Base-by-base conservation (phyloP, 345 rosid species). In the Adansonia digitata region DNA sequence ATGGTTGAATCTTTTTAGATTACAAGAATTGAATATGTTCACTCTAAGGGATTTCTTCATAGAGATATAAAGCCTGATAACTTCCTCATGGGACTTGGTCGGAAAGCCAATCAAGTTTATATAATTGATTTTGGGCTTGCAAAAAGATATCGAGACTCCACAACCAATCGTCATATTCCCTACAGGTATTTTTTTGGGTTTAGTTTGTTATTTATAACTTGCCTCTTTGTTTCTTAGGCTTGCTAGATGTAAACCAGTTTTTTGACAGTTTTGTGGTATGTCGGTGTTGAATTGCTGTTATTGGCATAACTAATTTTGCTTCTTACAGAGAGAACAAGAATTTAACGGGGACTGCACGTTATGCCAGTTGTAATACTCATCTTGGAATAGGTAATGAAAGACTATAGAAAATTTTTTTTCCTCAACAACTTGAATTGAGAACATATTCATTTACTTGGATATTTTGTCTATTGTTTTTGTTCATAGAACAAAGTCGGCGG, bases 361-460 rank as follows among this genome's bases (percentile, higher is more conserved):
- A 93, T 86, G 99, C 99, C 7, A 95, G 99, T 83, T 90, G 98
- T 84, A 95, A 95, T 75, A 95, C 99, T 42, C 99, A 95, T 82
- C 99, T 90, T 74, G 99, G 99, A 60, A 93, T 91, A 77, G 98
- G 99, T 95, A 85, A 83, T 80, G 26, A 63, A 60, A 56, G 69
- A 11, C 34, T 12, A 26, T 56, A 13, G 52, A 56, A 35, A 45
- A 42, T 43, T 12, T 7, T 29, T 29, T 57, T 75, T 40, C 34
- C 35, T 46, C 39, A 13, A 17, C 18, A 3, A n/a, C 18, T 18
- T 49, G 43, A 34, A 63, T 63, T 63, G n/a, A 67, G 2, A 7
- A 67, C 39, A 48, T n/a, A 9, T 26, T 45, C 20, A 45, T 45
- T 40, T 22, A 61, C 22, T 31, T 69, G 37, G 22, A 69, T 69